A percentile compares a stretch with the other conserved stretches of the same genome.
Evolutionary conservation across 257 asterid genomes (phyloP).

Genomic region (Rubia yunnanensis): DNA sequence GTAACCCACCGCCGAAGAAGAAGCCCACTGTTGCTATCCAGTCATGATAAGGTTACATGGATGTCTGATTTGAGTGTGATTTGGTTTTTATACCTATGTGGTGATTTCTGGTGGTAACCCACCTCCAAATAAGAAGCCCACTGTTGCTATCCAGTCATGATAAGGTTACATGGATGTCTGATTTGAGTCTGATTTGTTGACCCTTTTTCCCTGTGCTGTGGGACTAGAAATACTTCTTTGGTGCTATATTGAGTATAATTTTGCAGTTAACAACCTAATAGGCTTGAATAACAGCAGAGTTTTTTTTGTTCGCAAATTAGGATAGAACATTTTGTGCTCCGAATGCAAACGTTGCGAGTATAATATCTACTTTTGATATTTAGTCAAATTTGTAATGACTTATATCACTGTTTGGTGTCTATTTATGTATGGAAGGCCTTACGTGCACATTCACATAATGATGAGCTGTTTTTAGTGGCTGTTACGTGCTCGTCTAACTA

Average conservation of each 20-base stretch:
- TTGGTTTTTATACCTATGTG: conserved; percentile 80
- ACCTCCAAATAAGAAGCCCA: conserved; percentile 34
- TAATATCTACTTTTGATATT: not conserved
- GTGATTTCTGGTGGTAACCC: conserved; percentile 53
- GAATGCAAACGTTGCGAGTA: not conserved
- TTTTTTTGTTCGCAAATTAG: not conserved
- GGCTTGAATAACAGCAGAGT: not conserved
- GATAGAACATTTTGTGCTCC: not conserved
- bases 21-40: conserved; percentile 18
- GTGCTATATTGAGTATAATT: not conserved
- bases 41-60: conserved; percentile 3
- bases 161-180: not conserved
- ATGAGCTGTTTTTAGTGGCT: no score
- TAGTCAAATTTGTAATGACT: not conserved
- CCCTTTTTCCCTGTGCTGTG: not conserved
- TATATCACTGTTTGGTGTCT: not conserved
- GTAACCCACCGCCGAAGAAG: conserved; percentile 43
- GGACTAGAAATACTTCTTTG: not conserved
- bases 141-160: conserved; percentile 16
- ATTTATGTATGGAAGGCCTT: no score
- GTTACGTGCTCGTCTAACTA: no score
- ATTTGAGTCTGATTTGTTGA: not conserved
- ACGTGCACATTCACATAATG: no score
- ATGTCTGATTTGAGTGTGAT: no score
- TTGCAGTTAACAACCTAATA: not conserved